A percentile compares a stretch with the other conserved stretches of the same genome.
phyloP scores from a whole-genome alignment of 2,329 filamentous ascomycete species.

The Aspergillus fumigatiaffinis region DNA sequence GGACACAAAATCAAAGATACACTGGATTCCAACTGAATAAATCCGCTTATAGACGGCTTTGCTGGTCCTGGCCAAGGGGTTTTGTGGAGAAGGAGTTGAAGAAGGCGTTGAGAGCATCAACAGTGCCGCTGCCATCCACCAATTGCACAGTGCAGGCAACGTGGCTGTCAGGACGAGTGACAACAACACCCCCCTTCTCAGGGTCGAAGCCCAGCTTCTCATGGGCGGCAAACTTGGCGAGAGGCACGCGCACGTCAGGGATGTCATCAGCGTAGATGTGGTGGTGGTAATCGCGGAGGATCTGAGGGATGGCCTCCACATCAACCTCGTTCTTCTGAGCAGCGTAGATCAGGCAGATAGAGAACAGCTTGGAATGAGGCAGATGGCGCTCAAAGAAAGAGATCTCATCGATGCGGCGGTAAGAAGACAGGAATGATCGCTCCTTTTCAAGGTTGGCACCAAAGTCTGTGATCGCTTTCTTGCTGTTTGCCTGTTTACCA shows the following conservation, averaged over 20 bases:
- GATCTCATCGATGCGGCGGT: conserved; percentile 58
- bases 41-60: conserved; percentile 29
- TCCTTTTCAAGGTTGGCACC: conserved; percentile 60
- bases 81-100: conserved; percentile 71
- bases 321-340: conserved; percentile 65
- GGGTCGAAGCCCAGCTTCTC: conserved; percentile 79
- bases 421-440: conserved; percentile 68
- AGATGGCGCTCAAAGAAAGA: conserved; percentile 78
- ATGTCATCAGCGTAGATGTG: conserved; percentile 85
- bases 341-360: conserved; percentile 72
- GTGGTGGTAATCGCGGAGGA: conserved; percentile 71
- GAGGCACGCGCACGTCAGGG: conserved; percentile 65
- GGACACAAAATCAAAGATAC: conserved; percentile 7
- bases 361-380: conserved; percentile 79
- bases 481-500: conserved; percentile 60
- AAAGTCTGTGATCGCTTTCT: conserved; percentile 66
- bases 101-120: conserved; percentile 78
- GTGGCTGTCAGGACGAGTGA: conserved; percentile 84
- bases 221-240: conserved; percentile 71
- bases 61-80: conserved; percentile 32
- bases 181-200: conserved; percentile 71
- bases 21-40: conserved; percentile 8
- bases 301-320: conserved; percentile 65
- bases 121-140: conserved; percentile 71
- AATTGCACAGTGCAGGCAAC: conserved; percentile 72